Conservation (phyloP, 1,284 basidiomycete species). For the Apiotrichum sp. region DNA sequence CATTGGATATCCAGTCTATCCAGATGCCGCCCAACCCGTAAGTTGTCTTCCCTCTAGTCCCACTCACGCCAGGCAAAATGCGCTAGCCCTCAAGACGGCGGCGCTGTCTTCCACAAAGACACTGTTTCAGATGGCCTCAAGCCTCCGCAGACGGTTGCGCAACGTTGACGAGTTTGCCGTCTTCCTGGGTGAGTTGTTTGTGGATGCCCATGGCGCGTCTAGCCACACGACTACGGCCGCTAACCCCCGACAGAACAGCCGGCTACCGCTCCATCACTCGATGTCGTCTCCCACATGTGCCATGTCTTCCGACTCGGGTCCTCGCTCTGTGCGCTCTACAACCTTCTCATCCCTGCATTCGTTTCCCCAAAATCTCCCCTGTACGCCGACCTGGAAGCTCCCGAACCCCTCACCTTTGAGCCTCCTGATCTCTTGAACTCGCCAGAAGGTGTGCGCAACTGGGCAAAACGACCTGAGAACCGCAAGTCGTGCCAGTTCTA, state of each 20-base stretch:
- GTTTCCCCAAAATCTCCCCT: constrained; percentile 52
- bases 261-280: constrained; percentile 41
- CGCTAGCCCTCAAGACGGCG: constrained; percentile 46
- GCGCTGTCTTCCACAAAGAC: constrained; percentile 43
- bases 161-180: constrained; percentile 41
- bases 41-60: constrained; percentile 17
- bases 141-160: constrained; percentile 36
- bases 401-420: constrained; percentile 35
- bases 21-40: constrained; percentile 45
- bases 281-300: constrained; percentile 80
- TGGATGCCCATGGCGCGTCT: not conserved
- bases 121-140: constrained; percentile 43
- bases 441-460: constrained; percentile 63
- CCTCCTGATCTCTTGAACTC: constrained; percentile 57
- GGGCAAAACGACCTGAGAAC: constrained; percentile 58
- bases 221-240: not conserved
- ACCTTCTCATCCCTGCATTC: constrained; percentile 66
- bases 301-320: constrained; percentile 88
- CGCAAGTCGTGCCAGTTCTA: constrained; percentile 65
- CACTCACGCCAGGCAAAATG: constrained; percentile 34
- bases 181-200: constrained; percentile 38
- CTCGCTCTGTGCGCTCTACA: constrained; percentile 91
- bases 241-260: constrained; percentile 34
- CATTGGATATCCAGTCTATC: constrained; percentile 42
- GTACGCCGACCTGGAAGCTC: constrained; percentile 51